Base-by-base conservation (phyloP, 179 eudicot genomes). In the Silene coronaria region DNA sequence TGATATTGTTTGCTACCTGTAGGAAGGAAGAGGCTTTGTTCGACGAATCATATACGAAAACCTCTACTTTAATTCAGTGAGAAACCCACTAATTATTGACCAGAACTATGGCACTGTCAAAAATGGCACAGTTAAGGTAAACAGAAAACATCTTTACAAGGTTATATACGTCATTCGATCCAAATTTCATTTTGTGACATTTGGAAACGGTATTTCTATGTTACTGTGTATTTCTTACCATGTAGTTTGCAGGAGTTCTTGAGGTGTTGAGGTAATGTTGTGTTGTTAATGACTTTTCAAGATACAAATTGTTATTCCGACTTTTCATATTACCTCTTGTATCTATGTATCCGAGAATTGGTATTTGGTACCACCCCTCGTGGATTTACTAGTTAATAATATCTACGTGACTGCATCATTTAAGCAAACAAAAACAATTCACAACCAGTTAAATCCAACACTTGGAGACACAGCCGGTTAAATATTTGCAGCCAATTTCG, bases 1-100 rank as follows among this genome's bases (percentile, higher is more conserved):
- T 26, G 12, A 9, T 27, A 17, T 19, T 68, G 27, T 51, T 60
- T 72, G 63, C 22, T 71, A 32, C 16, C 17, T 58, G 65, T 68
- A 89, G 91, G 88, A 67, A 28, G 94, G 94, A 46, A 76, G 70
- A 72, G 94, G 94, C 70, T 77, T 72, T 70, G 85, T 88, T 19
- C 81, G 79, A 24, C 79, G 85, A 23, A 80, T 88, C 67, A 75
- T 26, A 22, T 89, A 82, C 23, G 87, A 85, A 72, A 79, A 86
- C 67, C 68, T 89, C 6, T 38, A 26, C 72, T 85, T 89, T 27
- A 67, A 81, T 67, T 34, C 77, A 0, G 89, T 85, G 64, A 59
- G 82, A 66, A 84, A 88, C 58, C 91, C 91, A 4, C 79, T 89
- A 58, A 78, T 85, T 61, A 89, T 89, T 26, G 90, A 88, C 79